Percentiles rank a stretch among this genome's conserved stretches.
Evolutionary conservation across 73 alveolate species (phyloP).

Genomic region (Uronychia setigera): DNA sequence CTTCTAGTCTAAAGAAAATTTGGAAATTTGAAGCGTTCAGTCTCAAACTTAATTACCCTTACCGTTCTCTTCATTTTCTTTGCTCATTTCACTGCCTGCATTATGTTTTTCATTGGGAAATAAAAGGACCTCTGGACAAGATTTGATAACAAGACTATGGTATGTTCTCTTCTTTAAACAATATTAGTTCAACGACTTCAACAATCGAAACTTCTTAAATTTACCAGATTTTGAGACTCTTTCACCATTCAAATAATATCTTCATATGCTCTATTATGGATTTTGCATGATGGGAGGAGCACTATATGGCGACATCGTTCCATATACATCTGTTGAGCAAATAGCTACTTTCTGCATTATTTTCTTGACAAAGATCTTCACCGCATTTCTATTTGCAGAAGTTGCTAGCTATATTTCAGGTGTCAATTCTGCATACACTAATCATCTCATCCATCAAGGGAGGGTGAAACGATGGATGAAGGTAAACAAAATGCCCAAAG

Average conservation of each 20-base stretch:
- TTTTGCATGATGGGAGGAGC: slow-evolving; percentile 19
- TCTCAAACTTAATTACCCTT: neutral
- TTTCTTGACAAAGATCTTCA: slow-evolving; percentile 27
- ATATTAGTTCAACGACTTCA: neutral
- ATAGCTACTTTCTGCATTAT: slow-evolving; percentile 9
- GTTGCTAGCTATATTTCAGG: slow-evolving; percentile 28
- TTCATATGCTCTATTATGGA: slow-evolving; percentile 15
- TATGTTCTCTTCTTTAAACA: neutral
- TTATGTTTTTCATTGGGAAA: slow-evolving; percentile 7
- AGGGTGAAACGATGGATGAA: slow-evolving; percentile 37
- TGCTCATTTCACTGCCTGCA: neutral
- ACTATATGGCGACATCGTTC: slow-evolving; percentile 42
- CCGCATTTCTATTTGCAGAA: slow-evolving; percentile 56
- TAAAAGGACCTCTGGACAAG: slow-evolving; percentile 6
- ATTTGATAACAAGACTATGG: slow-evolving; percentile 26
- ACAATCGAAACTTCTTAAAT: neutral
- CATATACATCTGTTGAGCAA: slow-evolving; percentile 38
- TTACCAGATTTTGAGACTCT: neutral
- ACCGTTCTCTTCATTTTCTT: slow-evolving; percentile 5
- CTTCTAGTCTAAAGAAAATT: neutral
- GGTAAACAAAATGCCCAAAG: slow-evolving; percentile 19
- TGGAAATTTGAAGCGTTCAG: neutral
- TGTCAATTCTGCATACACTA: slow-evolving; percentile 21
- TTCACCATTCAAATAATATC: slow-evolving; percentile 6
- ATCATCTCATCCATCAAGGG: slow-evolving; percentile 19